These are phyloP conservation scores for Nissolia schottii DNA, from an alignment of 306 rosid species.

Conservation along the genomic window DNA sequence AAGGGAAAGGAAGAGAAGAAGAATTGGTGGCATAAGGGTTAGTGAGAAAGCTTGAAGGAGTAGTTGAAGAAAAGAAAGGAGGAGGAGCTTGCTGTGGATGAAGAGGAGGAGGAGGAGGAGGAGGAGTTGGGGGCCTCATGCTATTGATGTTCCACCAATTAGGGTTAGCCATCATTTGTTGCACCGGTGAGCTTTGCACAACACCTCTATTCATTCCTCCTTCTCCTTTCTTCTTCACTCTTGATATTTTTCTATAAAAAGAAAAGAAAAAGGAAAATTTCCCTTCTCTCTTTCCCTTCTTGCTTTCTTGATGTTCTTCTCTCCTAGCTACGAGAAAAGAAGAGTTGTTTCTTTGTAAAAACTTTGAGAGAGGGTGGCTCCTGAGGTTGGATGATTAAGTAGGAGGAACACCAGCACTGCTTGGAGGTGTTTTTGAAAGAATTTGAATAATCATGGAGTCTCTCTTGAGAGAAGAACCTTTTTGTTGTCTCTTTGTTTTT, in stretches of 20 bases:
- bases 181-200: slow-evolving; percentile 83
- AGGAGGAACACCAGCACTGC: slow-evolving; percentile 27
- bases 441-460: slow-evolving; percentile 79
- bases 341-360: slow-evolving; percentile 56
- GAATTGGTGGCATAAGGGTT: slow-evolving; percentile 38
- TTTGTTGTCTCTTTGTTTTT: slow-evolving; percentile 42
- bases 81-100: slow-evolving; percentile 38
- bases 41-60: slow-evolving; percentile 40
- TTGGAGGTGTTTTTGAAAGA: slow-evolving; percentile 46
- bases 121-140: slow-evolving; percentile 52
- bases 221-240: background rate
- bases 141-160: slow-evolving; percentile 85
- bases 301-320: slow-evolving; percentile 26
- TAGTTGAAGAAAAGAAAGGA: slow-evolving; percentile 48
- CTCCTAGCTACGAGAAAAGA: slow-evolving; percentile 17
- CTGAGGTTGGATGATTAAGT: slow-evolving; percentile 48
- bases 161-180: slow-evolving; percentile 93
- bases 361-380: slow-evolving; percentile 54
- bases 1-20: slow-evolving; percentile 50
- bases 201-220: slow-evolving; percentile 75
- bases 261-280: background rate
- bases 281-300: background rate
- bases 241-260: background rate
- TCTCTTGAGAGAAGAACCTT: slow-evolving; percentile 57
- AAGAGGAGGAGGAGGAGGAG: slow-evolving; percentile 57